Conservation (phyloP, 129 eudicot species). For the Chrysanthemum seticuspe region DNA sequence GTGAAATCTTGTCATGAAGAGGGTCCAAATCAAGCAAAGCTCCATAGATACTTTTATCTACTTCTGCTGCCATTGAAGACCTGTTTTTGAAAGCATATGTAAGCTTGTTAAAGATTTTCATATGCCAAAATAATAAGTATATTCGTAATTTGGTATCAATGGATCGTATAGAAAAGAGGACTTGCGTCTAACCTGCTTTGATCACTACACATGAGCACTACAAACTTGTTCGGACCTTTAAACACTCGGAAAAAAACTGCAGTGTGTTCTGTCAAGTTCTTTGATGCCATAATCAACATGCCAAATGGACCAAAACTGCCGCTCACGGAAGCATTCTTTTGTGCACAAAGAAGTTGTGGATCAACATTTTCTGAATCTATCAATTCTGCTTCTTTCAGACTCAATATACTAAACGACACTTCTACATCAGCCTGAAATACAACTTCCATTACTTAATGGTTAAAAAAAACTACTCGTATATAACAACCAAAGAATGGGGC, state of each 20-base stretch:
- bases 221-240: slow-evolving; percentile 28
- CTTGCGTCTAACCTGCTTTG: slow-evolving; percentile 31
- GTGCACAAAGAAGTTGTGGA: slow-evolving; percentile 40
- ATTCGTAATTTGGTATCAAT: not conserved
- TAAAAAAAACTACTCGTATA: not conserved
- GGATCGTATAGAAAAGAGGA: not conserved
- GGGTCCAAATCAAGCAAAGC: slow-evolving; percentile 51
- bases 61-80: slow-evolving; percentile 35
- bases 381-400: slow-evolving; percentile 19
- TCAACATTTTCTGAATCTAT: slow-evolving; percentile 31
- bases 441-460: not conserved
- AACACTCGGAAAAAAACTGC: slow-evolving; percentile 42
- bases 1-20: slow-evolving; percentile 35
- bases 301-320: slow-evolving; percentile 53
- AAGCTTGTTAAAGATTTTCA: not conserved
- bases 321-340: slow-evolving; percentile 40
- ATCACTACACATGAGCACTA: slow-evolving; percentile 42
- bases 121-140: not conserved
- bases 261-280: slow-evolving; percentile 40
- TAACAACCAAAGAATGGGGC: not conserved
- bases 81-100: slow-evolving; percentile 8
- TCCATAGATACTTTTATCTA: slow-evolving; percentile 48
- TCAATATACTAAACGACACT: slow-evolving; percentile 26
- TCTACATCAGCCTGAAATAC: slow-evolving; percentile 40
- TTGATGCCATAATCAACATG: slow-evolving; percentile 38